These are phyloP conservation scores for Lathyrus sativus DNA, from an alignment of 306 rosid genomes.

Conservation along the genomic window DNA sequence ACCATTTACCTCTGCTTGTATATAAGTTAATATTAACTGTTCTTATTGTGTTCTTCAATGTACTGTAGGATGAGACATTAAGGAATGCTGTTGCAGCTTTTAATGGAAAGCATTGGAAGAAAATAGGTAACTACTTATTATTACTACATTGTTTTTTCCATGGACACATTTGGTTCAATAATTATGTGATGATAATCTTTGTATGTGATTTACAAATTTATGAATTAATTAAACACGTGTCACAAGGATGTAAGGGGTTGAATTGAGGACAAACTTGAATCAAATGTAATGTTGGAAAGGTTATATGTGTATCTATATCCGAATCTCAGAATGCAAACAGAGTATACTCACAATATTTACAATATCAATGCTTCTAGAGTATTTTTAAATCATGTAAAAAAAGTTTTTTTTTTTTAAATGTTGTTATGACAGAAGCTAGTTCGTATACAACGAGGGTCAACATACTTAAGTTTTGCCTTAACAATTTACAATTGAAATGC, in stretches of 20 bases:
- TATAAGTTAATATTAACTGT: slow-evolving; percentile 8
- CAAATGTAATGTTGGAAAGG: background rate
- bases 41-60: slow-evolving; percentile 31
- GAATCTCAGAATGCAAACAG: slow-evolving; percentile 1
- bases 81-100: slow-evolving; percentile 82
- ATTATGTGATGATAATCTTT: slow-evolving; percentile 10
- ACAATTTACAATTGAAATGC: background rate
- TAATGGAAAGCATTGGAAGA: slow-evolving; percentile 96
- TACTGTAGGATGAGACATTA: slow-evolving; percentile 90
- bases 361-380: background rate
- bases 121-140: slow-evolving; percentile 68
- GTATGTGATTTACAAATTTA: slow-evolving; percentile 14
- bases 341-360: background rate
- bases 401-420: background rate
- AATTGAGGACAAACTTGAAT: background rate
- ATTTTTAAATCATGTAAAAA: background rate
- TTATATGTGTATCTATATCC: background rate
- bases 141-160: slow-evolving; percentile 22
- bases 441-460: background rate
- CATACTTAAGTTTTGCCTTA: background rate
- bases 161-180: slow-evolving; percentile 26
- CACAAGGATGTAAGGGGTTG: background rate
- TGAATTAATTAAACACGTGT: background rate
- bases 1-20: background rate
- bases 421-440: background rate